Evolutionary conservation across 176 grass and related monocot genomes (phyloP).

Genomic region (Urochloa ruziziensis): DNA sequence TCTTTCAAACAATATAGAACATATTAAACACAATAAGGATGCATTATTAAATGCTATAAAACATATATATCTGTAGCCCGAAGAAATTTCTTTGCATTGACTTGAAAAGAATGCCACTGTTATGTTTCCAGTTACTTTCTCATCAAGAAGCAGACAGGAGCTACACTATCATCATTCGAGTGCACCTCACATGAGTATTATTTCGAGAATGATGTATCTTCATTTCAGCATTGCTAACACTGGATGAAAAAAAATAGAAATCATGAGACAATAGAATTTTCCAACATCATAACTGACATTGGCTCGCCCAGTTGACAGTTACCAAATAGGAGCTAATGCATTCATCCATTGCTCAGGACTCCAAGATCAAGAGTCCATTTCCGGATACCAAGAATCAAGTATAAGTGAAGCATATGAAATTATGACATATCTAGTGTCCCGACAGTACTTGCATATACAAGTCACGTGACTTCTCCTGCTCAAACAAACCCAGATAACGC

Average conservation of each 20-base stretch:
- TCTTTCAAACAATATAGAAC: background rate
- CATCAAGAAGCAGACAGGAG: background rate
- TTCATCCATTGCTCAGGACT: background rate
- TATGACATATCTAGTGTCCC: background rate
- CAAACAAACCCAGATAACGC: background rate
- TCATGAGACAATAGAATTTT: background rate
- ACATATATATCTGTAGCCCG: background rate
- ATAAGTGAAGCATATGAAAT: slow-evolving; percentile 17
- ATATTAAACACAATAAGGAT: background rate
- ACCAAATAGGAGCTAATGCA: background rate
- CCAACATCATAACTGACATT: background rate
- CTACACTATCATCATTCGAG: background rate
- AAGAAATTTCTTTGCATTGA: background rate
- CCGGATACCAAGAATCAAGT: background rate
- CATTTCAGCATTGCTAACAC: background rate
- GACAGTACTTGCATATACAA: background rate
- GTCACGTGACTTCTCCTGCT: background rate
- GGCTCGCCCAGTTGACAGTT: background rate
- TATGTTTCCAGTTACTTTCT: background rate
- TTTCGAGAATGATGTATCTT: background rate
- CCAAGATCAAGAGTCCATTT: background rate
- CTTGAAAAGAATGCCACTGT: background rate
- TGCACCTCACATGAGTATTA: background rate
- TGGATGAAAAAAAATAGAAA: background rate
- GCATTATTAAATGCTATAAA: background rate